phyloP scores from a whole-genome alignment of 148 eudicot species.

The Dianthus caryophyllus region DNA sequence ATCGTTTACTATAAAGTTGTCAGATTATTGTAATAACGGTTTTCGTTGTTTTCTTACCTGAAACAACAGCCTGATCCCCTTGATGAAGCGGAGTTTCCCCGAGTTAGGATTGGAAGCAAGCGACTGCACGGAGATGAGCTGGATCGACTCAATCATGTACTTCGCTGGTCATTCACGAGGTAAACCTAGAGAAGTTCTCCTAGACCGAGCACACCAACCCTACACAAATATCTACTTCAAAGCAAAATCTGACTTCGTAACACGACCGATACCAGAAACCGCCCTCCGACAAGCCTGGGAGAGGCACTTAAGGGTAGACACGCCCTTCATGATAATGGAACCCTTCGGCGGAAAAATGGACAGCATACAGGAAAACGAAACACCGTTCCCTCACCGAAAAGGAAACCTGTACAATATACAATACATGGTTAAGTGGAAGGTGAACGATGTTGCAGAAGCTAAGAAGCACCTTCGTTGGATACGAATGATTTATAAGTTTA shows the following conservation, averaged over 20 bases:
- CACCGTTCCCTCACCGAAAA: conserved; percentile 26
- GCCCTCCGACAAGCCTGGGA: conserved; percentile 21
- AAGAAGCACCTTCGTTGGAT: conserved; percentile 20
- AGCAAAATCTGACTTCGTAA: conserved; percentile 31
- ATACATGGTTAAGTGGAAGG: conserved; percentile 23
- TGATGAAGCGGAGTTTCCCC: conserved; percentile 36
- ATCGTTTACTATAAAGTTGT: too few relatives aligned
- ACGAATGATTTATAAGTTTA: conserved; percentile 20
- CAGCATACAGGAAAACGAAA: conserved; percentile 16
- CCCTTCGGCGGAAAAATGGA: conserved; percentile 29
- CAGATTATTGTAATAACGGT: too few relatives aligned
- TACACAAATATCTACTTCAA: conserved; percentile 26
- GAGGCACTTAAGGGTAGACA: conserved; percentile 8
- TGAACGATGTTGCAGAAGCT: conserved; percentile 15
- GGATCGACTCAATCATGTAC: conserved; percentile 32
- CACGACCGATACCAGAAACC: conserved; percentile 21
- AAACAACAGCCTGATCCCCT: conserved; percentile 25
- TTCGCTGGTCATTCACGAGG: conserved; percentile 24
- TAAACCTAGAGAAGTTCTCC: conserved; percentile 19
- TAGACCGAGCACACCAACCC: conserved; percentile 21
- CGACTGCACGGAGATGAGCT: conserved; percentile 41
- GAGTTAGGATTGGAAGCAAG: conserved; percentile 32
- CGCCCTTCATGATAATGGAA: conserved; percentile 13
- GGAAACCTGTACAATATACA: conserved; percentile 29
- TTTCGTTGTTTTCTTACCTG: background rate